Evolutionary conservation across 2,329 filamentous ascomycete species (phyloP).

Genomic region (Purpureocillium takamizusanense): DNA sequence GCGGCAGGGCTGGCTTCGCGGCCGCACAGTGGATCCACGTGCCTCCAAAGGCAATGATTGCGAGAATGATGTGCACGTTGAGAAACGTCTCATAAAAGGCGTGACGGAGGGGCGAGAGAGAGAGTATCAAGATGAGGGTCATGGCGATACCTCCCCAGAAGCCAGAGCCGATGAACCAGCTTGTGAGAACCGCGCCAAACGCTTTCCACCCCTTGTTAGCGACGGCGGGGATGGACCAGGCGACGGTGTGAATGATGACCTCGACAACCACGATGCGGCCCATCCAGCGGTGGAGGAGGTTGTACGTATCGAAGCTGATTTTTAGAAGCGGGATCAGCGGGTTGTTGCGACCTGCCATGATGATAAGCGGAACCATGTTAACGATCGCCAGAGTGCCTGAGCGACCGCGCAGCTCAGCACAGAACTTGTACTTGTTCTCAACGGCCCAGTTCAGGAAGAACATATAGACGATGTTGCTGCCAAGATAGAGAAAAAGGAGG

Average conservation of each 20-base stretch:
- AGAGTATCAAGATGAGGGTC: conserved; percentile 56
- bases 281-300: conserved; percentile 63
- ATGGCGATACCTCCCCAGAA: conserved; percentile 54
- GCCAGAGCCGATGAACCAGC: conserved; percentile 58
- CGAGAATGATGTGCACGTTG: conserved; percentile 72
- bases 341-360: conserved; percentile 89
- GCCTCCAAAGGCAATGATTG: conserved; percentile 56
- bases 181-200: conserved; percentile 39
- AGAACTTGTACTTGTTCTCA: conserved; percentile 51
- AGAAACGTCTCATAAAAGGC: conserved; percentile 98
- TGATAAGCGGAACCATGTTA: conserved; percentile 86
- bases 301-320: conserved; percentile 95
- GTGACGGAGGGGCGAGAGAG: conserved; percentile 74
- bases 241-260: conserved; percentile 56
- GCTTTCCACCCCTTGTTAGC: conserved; percentile 56
- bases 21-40: conserved; percentile 72
- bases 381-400: conserved; percentile 75
- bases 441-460: conserved; percentile 51
- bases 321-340: conserved; percentile 72
- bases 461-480: conserved; percentile 55
- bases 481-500: conserved; percentile 46
- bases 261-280: conserved; percentile 66
- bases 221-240: conserved; percentile 67
- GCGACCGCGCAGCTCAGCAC: conserved; percentile 77
- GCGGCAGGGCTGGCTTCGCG: conserved; percentile 57